phyloP scores from a whole-genome alignment of 2,329 filamentous ascomycete genomes.

The Diaporthe ilicicola region DNA sequence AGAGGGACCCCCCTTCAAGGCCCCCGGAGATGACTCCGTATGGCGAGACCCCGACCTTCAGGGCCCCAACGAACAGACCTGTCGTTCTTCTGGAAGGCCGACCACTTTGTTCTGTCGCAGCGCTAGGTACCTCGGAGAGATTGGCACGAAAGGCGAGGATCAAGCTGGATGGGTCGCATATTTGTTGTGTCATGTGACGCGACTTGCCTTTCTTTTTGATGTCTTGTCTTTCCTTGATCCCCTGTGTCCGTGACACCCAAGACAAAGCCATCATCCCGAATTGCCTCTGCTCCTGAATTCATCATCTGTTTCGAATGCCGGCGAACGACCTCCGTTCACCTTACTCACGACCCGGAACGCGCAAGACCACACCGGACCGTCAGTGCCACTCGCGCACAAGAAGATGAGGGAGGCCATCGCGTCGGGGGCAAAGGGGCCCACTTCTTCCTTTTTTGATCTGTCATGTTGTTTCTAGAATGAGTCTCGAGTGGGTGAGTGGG shows the following conservation, averaged over 20 bases:
- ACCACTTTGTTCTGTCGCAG: conserved; percentile 22
- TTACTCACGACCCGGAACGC: neutral
- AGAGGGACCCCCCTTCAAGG: neutral
- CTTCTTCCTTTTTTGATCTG: neutral
- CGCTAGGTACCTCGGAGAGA: conserved; percentile 9
- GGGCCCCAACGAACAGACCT: conserved; percentile 11
- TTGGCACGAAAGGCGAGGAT: neutral
- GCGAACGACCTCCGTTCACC: neutral
- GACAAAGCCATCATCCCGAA: neutral
- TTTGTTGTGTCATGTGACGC: conserved; percentile 20
- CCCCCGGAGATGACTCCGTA: conserved; percentile 11
- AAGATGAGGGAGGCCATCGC: neutral
- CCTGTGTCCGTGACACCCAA: neutral
- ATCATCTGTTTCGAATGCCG: neutral
- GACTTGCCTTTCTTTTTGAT: neutral
- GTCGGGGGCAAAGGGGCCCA: neutral
- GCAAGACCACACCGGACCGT: neutral
- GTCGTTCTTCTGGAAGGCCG: conserved; percentile 12
- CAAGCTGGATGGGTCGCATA: conserved; percentile 3
- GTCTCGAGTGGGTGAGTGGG: neutral
- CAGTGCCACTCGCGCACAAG: neutral
- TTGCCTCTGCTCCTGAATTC: neutral
- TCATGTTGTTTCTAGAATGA: conserved; percentile 1
- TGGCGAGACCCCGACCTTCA: neutral
- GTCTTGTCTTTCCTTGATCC: neutral